Base-by-base conservation (phyloP, 192 early-diverging fungal species). In the Fimicolochytrium jonesii region DNA sequence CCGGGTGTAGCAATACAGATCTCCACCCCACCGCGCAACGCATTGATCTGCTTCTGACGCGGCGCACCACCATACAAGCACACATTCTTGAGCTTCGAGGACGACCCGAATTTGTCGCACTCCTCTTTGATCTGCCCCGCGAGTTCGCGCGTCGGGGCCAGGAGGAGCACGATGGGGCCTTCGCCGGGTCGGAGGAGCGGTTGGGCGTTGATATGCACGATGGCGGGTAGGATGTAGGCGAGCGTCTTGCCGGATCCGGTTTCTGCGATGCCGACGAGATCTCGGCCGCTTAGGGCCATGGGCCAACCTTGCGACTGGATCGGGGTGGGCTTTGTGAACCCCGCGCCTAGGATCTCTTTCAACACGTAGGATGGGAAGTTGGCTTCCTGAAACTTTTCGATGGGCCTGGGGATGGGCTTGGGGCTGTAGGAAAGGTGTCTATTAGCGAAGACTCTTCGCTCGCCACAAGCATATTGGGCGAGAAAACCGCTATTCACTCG, bases 271-370 rank as follows among this genome's bases (percentile, higher is more conserved):
- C n/a, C n/a, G n/a, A 77, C 92, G 60, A 98, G 86, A 73, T 98
- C 93, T 57, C 92, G 86, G 35, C 94, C 94, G 33, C 85, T 88
- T 43, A 98, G 84, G 4, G 94, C 95, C 94, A 96, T 96, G 6
- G 95, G 95, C 94, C 94, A 96, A 30, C 94, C 95, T 66, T 98
- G 95, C 31, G 89, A 82, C 77, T 98, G 95, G 55, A 98, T 98
- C 46, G 92, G 72, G 1, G 95, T 98, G 31, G 95, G 95, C n/a
- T 76, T 74, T 22, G 80, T 74, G 74, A 97, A 98, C 2, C 93
- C 93, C 45, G 88, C 81, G 47, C 85, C 81, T 17, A 81, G 56
- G 31, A 98, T 86, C 76, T 94, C 94, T 51, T 87, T 75, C 64
- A 97, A 77, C 17, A 98, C 91, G 70, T 94, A 95, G 61, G 80